Percentiles rank a stretch among this genome's conserved stretches.
Conservation (phyloP, 1,284 basidiomycete genomes). For the Heterobasidion annosum region DNA sequence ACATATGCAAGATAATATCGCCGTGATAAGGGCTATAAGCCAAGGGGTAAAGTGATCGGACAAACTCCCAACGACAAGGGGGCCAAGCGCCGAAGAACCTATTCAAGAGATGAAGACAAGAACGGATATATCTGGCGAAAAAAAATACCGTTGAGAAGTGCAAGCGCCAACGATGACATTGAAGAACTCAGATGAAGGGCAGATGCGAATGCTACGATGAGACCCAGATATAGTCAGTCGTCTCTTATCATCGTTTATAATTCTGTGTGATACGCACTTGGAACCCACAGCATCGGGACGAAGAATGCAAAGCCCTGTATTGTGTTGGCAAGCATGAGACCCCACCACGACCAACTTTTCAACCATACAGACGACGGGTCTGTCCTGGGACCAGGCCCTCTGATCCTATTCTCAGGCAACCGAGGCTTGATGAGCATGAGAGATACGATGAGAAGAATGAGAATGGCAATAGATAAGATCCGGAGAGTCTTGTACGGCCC, state of each 20-base stretch:
- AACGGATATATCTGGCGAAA: not conserved
- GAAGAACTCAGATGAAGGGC: slow-evolving; percentile 2
- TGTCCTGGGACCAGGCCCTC: slow-evolving; percentile 13
- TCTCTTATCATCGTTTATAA: too few species aligned
- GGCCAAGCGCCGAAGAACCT: slow-evolving; percentile 20
- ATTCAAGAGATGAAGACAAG: not conserved
- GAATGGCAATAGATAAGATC: slow-evolving; percentile 18
- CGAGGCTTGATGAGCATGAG: slow-evolving; percentile 25
- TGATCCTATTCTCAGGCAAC: slow-evolving; percentile 19
- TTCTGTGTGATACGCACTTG: slow-evolving; percentile 16
- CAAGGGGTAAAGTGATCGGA: slow-evolving; percentile 27
- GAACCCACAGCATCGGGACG: slow-evolving; percentile 26
- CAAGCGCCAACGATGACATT: slow-evolving; percentile 8
- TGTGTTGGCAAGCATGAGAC: slow-evolving; percentile 23
- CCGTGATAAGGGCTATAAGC: slow-evolving; percentile 14
- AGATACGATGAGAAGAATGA: slow-evolving; percentile 15
- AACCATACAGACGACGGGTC: slow-evolving; percentile 14
- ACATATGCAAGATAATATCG: slow-evolving; percentile 9
- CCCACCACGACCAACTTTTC: slow-evolving; percentile 18
- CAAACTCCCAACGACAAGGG: slow-evolving; percentile 23
- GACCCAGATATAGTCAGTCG: not conserved
- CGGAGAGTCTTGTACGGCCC: slow-evolving; percentile 20
- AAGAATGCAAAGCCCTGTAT: slow-evolving; percentile 24
- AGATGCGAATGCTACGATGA: slow-evolving; percentile 3
- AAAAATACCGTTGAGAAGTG: slow-evolving; percentile 9